Evolutionary conservation across 139 green algal genomes (phyloP).

Genomic region (Closterium sp.): DNA sequence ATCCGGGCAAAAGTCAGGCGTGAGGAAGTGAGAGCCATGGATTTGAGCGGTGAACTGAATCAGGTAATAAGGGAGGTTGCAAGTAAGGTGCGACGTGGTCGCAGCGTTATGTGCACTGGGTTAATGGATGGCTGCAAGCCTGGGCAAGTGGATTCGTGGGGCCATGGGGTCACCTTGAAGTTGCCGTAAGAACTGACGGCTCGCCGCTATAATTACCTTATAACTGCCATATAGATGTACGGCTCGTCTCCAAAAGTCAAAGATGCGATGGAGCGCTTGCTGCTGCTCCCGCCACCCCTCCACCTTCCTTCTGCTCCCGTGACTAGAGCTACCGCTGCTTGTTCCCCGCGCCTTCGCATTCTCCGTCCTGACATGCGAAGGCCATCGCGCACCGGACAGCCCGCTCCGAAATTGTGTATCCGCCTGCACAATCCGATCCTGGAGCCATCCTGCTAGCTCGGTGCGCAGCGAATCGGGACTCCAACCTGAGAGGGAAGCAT

Average conservation of each 20-base stretch:
- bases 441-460: neutral
- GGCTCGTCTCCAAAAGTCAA: neutral
- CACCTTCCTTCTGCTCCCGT: neutral
- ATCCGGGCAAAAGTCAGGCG: too few species aligned
- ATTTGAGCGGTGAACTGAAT: too few species aligned
- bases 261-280: neutral
- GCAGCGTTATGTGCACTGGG: too few species aligned
- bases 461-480: neutral
- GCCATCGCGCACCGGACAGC: neutral
- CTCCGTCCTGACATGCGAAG: neutral
- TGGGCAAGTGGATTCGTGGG: too few species aligned
- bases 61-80: too few species aligned
- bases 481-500: neutral
- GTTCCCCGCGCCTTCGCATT: neutral
- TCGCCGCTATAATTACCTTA: too few species aligned
- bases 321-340: neutral
- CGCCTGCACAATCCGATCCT: neutral
- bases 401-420: neutral
- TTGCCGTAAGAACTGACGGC: too few species aligned
- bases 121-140: too few species aligned
- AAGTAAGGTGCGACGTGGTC: too few species aligned
- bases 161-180: too few species aligned
- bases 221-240: slow-evolving; percentile 5
- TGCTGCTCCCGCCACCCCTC: neutral
- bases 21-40: too few species aligned